These are phyloP conservation scores for Suhomyces bolitotheri DNA, from an alignment of 1,139 yeast species.

Conservation along the genomic window DNA sequence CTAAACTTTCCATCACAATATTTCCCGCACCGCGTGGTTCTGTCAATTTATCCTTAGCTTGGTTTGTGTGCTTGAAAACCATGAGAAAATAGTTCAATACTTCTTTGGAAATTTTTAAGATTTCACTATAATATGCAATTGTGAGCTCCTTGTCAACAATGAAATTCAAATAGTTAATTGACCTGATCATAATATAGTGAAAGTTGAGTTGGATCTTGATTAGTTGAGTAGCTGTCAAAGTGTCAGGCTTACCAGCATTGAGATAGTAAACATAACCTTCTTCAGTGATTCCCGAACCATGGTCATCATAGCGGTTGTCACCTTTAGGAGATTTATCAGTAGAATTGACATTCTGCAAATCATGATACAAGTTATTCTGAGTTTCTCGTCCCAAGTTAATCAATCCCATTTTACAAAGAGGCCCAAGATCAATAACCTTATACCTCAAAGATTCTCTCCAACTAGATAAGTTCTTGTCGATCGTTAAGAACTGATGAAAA, in stretches of 20 bases:
- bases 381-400: slow-evolving; percentile 28
- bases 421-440: slow-evolving; percentile 31
- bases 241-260: slow-evolving; percentile 41
- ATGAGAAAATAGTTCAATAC: slow-evolving; percentile 41
- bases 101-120: slow-evolving; percentile 41
- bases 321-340: slow-evolving; percentile 12
- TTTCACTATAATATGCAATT: slow-evolving; percentile 36
- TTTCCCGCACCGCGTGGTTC: slow-evolving; percentile 14
- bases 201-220: slow-evolving; percentile 48
- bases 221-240: slow-evolving; percentile 41
- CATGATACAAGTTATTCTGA: slow-evolving; percentile 37
- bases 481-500: slow-evolving; percentile 45
- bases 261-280: slow-evolving; percentile 35
- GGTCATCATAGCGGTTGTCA: not conserved
- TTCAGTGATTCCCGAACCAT: slow-evolving; percentile 24
- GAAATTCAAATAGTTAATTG: slow-evolving; percentile 48
- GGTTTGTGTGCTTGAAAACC: slow-evolving; percentile 34
- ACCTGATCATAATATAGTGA: slow-evolving; percentile 45
- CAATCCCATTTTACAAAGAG: slow-evolving; percentile 40
- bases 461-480: slow-evolving; percentile 44
- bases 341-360: slow-evolving; percentile 19
- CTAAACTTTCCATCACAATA: slow-evolving; percentile 21
- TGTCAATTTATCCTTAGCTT: slow-evolving; percentile 13
- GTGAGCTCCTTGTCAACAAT: slow-evolving; percentile 48
- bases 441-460: slow-evolving; percentile 45